Conservation (phyloP, 1,139 yeast species). For the Zhuliangozyma parablackwelliae region DNA sequence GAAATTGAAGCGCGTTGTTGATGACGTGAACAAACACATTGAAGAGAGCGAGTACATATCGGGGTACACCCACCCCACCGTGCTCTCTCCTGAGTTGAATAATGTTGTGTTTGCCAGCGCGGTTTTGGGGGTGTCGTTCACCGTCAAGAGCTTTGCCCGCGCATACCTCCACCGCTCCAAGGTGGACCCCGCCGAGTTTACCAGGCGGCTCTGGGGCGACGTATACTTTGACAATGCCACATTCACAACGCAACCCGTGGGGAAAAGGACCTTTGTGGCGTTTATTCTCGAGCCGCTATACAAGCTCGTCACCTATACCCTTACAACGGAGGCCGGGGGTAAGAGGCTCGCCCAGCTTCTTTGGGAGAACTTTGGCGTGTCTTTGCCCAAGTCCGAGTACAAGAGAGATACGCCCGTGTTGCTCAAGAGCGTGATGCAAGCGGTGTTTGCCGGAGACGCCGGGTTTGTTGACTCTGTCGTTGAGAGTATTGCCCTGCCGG, state of each 20-base stretch:
- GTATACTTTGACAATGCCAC: constrained; percentile 44
- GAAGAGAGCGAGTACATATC: constrained; percentile 20
- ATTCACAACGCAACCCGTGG: constrained; percentile 17
- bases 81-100: constrained; percentile 56
- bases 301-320: constrained; percentile 60
- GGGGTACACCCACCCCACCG: constrained; percentile 23
- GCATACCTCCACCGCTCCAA: constrained; percentile 38
- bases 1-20: constrained; percentile 61
- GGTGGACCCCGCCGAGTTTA: constrained; percentile 41
- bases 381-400: constrained; percentile 33
- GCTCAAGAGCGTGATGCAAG: constrained; percentile 48
- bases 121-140: constrained; percentile 57
- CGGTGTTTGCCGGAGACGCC: constrained; percentile 49
- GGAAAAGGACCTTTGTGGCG: constrained; percentile 53
- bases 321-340: constrained; percentile 50
- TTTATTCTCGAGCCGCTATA: constrained; percentile 79
- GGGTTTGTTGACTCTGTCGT: constrained; percentile 49
- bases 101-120: constrained; percentile 77
- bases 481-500: constrained; percentile 19
- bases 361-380: constrained; percentile 42
- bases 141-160: constrained; percentile 59
- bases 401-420: constrained; percentile 56
- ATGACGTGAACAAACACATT: constrained; percentile 56
- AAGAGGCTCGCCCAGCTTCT: constrained; percentile 36
- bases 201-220: constrained; percentile 74